Evolutionary conservation across 1,139 yeast species (phyloP).

Genomic region (Hemisphaericaspora lyxosophila): DNA sequence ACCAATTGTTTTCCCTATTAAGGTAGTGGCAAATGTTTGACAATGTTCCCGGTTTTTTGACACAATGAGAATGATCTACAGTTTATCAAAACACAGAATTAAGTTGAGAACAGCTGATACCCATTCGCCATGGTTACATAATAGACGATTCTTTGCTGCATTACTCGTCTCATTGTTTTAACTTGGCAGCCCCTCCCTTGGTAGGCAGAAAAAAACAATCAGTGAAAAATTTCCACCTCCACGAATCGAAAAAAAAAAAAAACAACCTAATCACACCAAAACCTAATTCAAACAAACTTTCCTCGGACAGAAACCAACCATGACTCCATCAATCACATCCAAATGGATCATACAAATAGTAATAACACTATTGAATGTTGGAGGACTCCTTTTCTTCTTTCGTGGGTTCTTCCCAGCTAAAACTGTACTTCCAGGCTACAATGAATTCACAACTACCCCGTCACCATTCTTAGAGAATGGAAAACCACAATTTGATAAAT

Average conservation of each 20-base stretch:
- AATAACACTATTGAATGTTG: conserved; percentile 27
- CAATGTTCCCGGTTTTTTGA: no score
- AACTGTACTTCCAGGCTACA: conserved; percentile 61
- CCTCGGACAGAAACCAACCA: conserved; percentile 1
- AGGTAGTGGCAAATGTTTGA: no score
- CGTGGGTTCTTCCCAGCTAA: conserved; percentile 91
- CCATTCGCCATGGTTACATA: no score
- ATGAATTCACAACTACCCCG: conserved; percentile 27
- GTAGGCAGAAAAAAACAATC: neutral
- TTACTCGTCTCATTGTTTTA: neutral
- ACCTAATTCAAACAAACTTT: neutral
- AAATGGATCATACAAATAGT: conserved; percentile 14
- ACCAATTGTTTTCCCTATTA: no score
- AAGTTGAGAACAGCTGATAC: no score
- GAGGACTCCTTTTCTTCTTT: conserved; percentile 62
- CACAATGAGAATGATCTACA: no score
- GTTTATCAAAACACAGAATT: no score
- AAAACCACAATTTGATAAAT: conserved; percentile 58
- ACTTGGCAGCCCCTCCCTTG: neutral
- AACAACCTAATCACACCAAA: neutral
- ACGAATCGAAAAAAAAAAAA: neutral
- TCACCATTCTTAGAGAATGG: conserved; percentile 13
- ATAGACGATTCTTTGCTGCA: no score
- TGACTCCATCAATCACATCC: conserved; percentile 13
- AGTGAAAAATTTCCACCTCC: neutral